Evolutionary conservation across 2,329 filamentous ascomycete species (phyloP).

Genomic region (Arthrocladium fulminans): DNA sequence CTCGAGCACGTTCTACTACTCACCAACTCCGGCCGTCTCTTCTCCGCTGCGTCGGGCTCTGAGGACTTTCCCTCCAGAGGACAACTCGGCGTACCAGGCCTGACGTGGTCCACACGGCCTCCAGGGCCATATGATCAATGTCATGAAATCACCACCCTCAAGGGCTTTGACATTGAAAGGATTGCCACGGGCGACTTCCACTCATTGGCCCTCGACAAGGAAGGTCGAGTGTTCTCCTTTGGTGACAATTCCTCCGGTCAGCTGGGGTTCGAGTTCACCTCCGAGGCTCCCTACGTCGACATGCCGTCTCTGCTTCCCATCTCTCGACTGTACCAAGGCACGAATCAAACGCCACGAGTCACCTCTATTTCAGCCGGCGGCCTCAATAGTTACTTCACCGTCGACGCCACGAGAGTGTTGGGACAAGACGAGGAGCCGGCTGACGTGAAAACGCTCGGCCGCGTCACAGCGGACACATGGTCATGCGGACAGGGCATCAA

Average conservation of each 20-base stretch:
- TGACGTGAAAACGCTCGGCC: slow-evolving; percentile 39
- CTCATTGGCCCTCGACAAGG: slow-evolving; percentile 65
- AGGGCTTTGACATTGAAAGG: slow-evolving; percentile 60
- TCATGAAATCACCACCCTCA: slow-evolving; percentile 66
- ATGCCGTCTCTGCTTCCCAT: slow-evolving; percentile 62
- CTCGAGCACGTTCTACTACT: slow-evolving; percentile 79
- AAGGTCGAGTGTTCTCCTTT: slow-evolving; percentile 74
- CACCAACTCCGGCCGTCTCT: slow-evolving; percentile 76
- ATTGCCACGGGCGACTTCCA: slow-evolving; percentile 83
- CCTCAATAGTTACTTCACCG: slow-evolving; percentile 73
- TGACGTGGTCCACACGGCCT: slow-evolving; percentile 72
- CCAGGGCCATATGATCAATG: slow-evolving; percentile 69
- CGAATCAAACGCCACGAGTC: slow-evolving; percentile 54
- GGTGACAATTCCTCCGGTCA: slow-evolving; percentile 91
- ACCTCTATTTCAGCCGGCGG: slow-evolving; percentile 79
- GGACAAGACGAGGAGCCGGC: slow-evolving; percentile 36
- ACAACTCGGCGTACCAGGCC: slow-evolving; percentile 75
- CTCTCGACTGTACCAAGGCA: slow-evolving; percentile 62
- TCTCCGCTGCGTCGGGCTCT: slow-evolving; percentile 74
- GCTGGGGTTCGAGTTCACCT: slow-evolving; percentile 66
- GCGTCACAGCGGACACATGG: slow-evolving; percentile 69
- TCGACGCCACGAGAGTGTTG: slow-evolving; percentile 62
- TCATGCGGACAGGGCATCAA: slow-evolving; percentile 78
- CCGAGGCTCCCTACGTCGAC: slow-evolving; percentile 55
- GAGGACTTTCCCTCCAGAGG: slow-evolving; percentile 71